Base-by-base conservation (phyloP, 768 basidiomycete genomes). In the Suillus lakei region DNA sequence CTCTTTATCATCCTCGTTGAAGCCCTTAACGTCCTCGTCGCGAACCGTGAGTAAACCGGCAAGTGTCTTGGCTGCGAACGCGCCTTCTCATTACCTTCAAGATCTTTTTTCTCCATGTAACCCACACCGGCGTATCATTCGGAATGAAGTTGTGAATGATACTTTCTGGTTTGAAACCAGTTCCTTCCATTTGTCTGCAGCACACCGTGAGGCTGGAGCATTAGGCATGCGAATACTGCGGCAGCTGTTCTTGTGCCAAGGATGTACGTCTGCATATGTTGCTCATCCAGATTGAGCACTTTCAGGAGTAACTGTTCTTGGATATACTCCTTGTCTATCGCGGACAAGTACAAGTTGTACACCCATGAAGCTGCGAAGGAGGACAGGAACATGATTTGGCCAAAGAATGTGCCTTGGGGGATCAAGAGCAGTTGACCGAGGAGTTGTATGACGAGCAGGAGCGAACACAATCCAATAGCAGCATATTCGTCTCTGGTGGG, bases 311-410 rank as follows among this genome's bases (percentile, higher is more conserved):
- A 66, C 5, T 64, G 61, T 32, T 59, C 38, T 15, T 77, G 74
- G 12, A 66, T 34, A 6, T 28, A 32, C n/a, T 71, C 63, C 50
- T 62, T 68, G n/a, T 82, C 77, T 70, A 80, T 66, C 1, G 74
- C 73, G 5, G 63, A 69, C 58, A 80, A 68, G 28, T 64, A 76
- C 0, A 75, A 46, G 39, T 79, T 79, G 62, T 80, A 79, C 6
- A 28, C 32, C 53, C 78, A 78, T 2, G 78, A 79, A 10, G 69
- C 70, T 21, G n/a, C n/a, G n/a, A n/a, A n/a, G n/a, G n/a, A n/a
- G n/a, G n/a, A n/a, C n/a, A n/a, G n/a, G n/a, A n/a, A n/a, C n/a
- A n/a, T n/a, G n/a, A n/a, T n/a, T n/a, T n/a, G n/a, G n/a, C n/a
- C n/a, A n/a, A n/a, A n/a, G n/a, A n/a, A n/a, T n/a, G n/a, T n/a